phyloP scores from a whole-genome alignment of 2,329 filamentous ascomycete species.

The Apiospora rasikravindrae region DNA sequence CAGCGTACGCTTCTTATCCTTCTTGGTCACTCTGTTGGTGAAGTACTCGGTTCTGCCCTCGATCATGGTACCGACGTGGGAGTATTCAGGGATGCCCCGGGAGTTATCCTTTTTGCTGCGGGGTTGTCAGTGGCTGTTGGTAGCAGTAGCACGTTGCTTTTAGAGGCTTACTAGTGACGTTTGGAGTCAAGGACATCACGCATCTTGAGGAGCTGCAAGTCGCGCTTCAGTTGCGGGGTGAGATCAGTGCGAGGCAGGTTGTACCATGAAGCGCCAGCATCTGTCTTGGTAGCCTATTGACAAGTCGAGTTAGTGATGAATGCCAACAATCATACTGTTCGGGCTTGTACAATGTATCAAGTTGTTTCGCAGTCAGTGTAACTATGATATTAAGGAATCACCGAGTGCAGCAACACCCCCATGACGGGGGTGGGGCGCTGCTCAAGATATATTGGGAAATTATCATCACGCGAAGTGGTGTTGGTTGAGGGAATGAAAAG shows the following conservation, averaged over 20 bases:
- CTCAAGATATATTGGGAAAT: constrained; percentile 72
- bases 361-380: constrained; percentile 66
- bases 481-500: constrained; percentile 14
- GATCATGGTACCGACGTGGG: constrained; percentile 86
- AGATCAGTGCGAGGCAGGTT: constrained; percentile 83
- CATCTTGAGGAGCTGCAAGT: constrained; percentile 89
- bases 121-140: constrained; percentile 62
- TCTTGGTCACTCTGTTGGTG: constrained; percentile 80
- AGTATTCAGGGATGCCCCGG: constrained; percentile 74
- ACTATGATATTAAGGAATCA: constrained; percentile 69
- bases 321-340: not conserved
- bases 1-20: constrained; percentile 85
- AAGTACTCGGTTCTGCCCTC: constrained; percentile 89
- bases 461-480: constrained; percentile 70
- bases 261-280: constrained; percentile 85
- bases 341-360: constrained; percentile 22
- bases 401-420: constrained; percentile 66
- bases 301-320: constrained; percentile 24
- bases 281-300: constrained; percentile 47
- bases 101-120: constrained; percentile 75
- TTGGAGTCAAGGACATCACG: constrained; percentile 84
- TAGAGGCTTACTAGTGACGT: constrained; percentile 17
- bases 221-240: constrained; percentile 84
- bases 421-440: constrained; percentile 16
- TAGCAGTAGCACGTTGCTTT: not conserved